Evolutionary conservation across 805 yeast species (phyloP), one percentile per base, ranked within the genome.

Genomic region (Candida palmyrensis): DNA sequence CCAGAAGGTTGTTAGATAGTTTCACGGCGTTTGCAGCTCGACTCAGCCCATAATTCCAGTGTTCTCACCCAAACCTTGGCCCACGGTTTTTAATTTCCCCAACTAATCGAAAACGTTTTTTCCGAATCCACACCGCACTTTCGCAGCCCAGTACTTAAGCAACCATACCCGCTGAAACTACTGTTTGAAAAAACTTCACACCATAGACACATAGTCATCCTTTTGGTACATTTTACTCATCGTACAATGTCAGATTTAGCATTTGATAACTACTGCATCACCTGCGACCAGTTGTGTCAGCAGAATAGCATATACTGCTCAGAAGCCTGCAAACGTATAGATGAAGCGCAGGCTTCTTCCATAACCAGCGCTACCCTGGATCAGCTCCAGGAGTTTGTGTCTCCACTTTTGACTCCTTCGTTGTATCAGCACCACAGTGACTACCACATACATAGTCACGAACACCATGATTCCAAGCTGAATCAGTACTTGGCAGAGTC

Each of bases 371-470:
- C 32, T 25, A 38, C 30, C 16, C 32, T 21, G 20, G 17, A 34
- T 8, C 35, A 31, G 8, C 15, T 25, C n/a, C 30, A 36, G 15
- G 55, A 48, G 33, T 48, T 62, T 35, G 58, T 51, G 3, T 57
- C 64, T 14, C 71, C 71, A 3, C 49, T 65, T 37, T 57, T 66
- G 31, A 57, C 66, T 17, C 66, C 67, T 3, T 48, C 57, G 11
- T 41, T 56, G 34, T 55, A 58, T 42, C 57, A 50, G 27, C 52
- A 53, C 25, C 27, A 47, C 29, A 34, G 26, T 19, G 32, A 39
- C 27, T 35, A 37, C 28, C 32, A 29, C 22, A n/a, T 30, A 19
- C 12, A 28, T 14, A 16, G 23, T 11, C 14, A 28, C 20, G 25
- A 17, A 18, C 27, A 16, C 6, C 27, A 29, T 10, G 9, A n/a